Percentiles rank a stretch among this genome's conserved stretches.
phyloP scores from a whole-genome alignment of 1,139 yeast genomes.

The Blastobotrys indianensis region DNA sequence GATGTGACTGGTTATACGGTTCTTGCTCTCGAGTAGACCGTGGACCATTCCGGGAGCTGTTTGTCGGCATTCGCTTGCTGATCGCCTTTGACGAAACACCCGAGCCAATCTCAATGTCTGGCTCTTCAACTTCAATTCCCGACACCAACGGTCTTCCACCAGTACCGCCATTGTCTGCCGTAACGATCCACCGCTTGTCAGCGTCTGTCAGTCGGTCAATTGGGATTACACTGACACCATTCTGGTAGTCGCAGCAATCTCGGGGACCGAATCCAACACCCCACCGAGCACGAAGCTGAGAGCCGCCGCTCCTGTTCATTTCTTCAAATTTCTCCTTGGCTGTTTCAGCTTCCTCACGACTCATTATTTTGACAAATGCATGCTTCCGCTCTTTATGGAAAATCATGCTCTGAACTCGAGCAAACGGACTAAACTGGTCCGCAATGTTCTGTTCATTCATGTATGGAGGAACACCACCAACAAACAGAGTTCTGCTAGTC shows the following conservation, averaged over 20 bases:
- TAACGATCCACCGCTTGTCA: slow-evolving; percentile 80
- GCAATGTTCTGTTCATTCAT: slow-evolving; percentile 74
- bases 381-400: slow-evolving; percentile 85
- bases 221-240: slow-evolving; percentile 85
- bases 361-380: slow-evolving; percentile 93
- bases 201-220: slow-evolving; percentile 86
- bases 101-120: slow-evolving; percentile 93
- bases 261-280: slow-evolving; percentile 99
- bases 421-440: slow-evolving; percentile 63
- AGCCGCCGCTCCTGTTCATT: slow-evolving; percentile 47
- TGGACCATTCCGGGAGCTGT: slow-evolving; percentile 81
- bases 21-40: slow-evolving; percentile 48
- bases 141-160: slow-evolving; percentile 80
- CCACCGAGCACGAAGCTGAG: slow-evolving; percentile 80
- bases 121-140: slow-evolving; percentile 89
- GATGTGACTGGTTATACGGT: slow-evolving; percentile 3
- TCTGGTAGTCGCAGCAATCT: slow-evolving; percentile 93
- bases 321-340: slow-evolving; percentile 46
- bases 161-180: slow-evolving; percentile 97
- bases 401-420: slow-evolving; percentile 90
- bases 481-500: slow-evolving; percentile 79
- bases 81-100: slow-evolving; percentile 93
- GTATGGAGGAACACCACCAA: slow-evolving; percentile 85
- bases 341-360: slow-evolving; percentile 88
- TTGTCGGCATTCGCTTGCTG: slow-evolving; percentile 33